Evolutionary conservation across 352 stramenopile genomes (phyloP).

Genomic region (Halophytophthora polymorphica): DNA sequence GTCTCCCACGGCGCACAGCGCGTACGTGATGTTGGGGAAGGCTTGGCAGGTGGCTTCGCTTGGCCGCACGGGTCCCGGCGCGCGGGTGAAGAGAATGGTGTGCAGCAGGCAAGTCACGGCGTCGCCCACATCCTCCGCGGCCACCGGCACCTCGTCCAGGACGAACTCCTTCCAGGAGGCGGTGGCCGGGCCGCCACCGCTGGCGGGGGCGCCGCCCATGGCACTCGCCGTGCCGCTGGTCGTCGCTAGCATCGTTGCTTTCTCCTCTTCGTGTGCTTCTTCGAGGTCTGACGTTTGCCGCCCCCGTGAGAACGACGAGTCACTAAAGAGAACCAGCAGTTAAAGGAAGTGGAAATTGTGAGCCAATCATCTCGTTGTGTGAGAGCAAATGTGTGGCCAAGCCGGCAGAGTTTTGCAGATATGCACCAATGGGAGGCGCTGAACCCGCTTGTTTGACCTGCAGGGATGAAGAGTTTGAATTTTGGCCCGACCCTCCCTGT

Average conservation of each 20-base stretch:
- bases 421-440: too few species aligned
- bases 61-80: slow-evolving; percentile 64
- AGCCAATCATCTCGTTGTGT: too few species aligned
- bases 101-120: slow-evolving; percentile 69
- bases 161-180: slow-evolving; percentile 56
- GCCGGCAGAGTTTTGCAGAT: too few species aligned
- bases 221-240: slow-evolving; percentile 10
- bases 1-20: slow-evolving; percentile 71
- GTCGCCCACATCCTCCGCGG: slow-evolving; percentile 54
- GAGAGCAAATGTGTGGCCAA: too few species aligned
- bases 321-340: too few species aligned
- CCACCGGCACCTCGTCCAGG: slow-evolving; percentile 62
- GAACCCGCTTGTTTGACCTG: too few species aligned
- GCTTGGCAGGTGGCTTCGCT: slow-evolving; percentile 73
- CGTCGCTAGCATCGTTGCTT: slow-evolving; percentile 7
- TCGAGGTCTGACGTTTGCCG: too few species aligned
- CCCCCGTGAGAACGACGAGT: too few species aligned
- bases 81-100: slow-evolving; percentile 79
- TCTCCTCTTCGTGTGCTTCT: too few species aligned
- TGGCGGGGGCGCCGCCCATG: background rate
- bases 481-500: too few species aligned
- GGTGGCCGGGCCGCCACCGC: background rate
- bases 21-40: slow-evolving; percentile 77
- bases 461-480: too few species aligned
- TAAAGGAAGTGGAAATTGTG: too few species aligned